Evolutionary conservation across 2,329 filamentous ascomycete species (phyloP), one percentile per base, ranked within the genome.

Genomic region (Cladophialophora chaetospira): DNA sequence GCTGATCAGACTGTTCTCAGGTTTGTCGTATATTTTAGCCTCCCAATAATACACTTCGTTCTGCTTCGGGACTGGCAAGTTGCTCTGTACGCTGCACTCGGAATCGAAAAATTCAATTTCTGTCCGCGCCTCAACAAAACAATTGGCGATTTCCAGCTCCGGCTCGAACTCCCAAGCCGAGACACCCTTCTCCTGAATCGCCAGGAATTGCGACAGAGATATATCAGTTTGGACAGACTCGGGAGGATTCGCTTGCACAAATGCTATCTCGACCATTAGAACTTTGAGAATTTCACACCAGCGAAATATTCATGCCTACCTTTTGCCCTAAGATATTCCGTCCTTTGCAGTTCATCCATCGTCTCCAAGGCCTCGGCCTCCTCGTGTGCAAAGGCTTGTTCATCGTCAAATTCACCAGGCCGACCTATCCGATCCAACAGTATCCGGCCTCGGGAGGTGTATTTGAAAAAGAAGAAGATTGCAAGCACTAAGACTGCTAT

Each of bases 11-110:
- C 91, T 96, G 57, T 78, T 85, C 62, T 97, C 94, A 3, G 94
- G 91, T 75, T 97, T 97, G 61, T 99, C 94, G 75, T 95, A 99
- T 51, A 99, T 88, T 79, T 99, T 99, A 54, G 92, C 89, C 73
- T 99, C 94, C 94, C 94, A 99, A 74, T 99, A 99, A 73, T 99
- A 99, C 9, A 97, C 93, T 69, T 99, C 94, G 70, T 99, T 99
- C 71, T 99, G 94, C 70, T 99, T 99, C 11, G 94, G 94, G 5
- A 99, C 91, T 0, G 94, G 94, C 36, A 99, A 75, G 68, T 99
- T 99, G 79, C 89, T 95, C 79, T 96, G 91, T 61, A 97, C 94
- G 66, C 92, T 96, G 77, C 93, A 97, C 72, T 96, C 94, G 2
- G 91, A 94, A 73, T 99, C 94, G 70, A 96, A 99, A 76, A 99